phyloP scores from a whole-genome alignment of 768 basidiomycete species.

The Exsudoporus frostii region DNA sequence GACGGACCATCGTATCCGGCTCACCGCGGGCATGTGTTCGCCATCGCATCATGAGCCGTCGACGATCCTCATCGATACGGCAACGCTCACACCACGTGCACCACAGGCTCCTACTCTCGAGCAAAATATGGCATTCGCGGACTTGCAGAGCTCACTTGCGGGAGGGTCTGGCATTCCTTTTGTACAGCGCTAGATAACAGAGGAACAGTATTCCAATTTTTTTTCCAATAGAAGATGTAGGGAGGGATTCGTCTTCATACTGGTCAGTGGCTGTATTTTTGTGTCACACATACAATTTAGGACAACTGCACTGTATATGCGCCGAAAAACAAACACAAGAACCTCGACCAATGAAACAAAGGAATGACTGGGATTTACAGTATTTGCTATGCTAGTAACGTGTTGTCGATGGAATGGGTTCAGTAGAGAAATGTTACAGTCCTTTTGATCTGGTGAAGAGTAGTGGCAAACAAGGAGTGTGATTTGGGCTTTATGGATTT shows the following conservation, averaged over 20 bases:
- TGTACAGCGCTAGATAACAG: constrained; percentile 6
- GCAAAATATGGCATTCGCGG: constrained; percentile 83
- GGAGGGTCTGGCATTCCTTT: constrained; percentile 27
- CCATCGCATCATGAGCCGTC: constrained; percentile 34
- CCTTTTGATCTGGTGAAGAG: constrained; percentile 20
- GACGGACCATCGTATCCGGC: constrained; percentile 25
- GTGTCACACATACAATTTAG: constrained; percentile 9
- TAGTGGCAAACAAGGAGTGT: constrained; percentile 18
- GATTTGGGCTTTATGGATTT: constrained; percentile 19
- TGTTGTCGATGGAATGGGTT: constrained; percentile 16
- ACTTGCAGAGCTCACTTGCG: constrained; percentile 48
- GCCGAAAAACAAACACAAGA: constrained; percentile 21
- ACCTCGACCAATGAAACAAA: constrained; percentile 20
- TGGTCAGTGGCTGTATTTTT: constrained; percentile 6
- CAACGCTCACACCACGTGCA: constrained; percentile 39
- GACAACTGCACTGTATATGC: constrained; percentile 21
- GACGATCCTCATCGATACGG: constrained; percentile 37
- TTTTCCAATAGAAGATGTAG: neutral
- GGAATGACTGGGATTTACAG: constrained; percentile 28
- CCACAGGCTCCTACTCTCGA: constrained; percentile 67
- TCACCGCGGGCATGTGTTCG: constrained; percentile 22
- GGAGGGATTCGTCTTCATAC: neutral
- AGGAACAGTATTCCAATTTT: neutral
- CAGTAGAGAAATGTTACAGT: constrained; percentile 28
- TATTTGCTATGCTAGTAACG: constrained; percentile 26